phyloP scores from a whole-genome alignment of 768 basidiomycete species.

The Leccinum disarticulatum region DNA sequence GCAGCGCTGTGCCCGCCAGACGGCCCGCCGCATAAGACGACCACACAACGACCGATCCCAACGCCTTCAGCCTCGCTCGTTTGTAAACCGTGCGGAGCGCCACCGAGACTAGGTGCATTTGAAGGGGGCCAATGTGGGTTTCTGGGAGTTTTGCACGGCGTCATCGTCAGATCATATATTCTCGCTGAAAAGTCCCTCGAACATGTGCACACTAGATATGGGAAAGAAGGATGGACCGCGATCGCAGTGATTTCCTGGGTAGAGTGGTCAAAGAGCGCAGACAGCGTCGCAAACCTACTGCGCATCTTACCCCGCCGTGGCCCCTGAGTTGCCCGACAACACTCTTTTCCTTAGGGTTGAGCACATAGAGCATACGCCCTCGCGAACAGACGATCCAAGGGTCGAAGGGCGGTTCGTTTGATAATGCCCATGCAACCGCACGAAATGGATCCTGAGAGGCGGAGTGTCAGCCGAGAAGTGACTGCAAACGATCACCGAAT shows the following conservation, averaged over 20 bases:
- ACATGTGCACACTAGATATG: constrained; percentile 66
- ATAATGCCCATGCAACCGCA: constrained; percentile 61
- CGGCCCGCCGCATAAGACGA: constrained; percentile 65
- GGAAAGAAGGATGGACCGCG: constrained; percentile 56
- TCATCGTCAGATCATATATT: constrained; percentile 59
- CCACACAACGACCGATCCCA: constrained; percentile 58
- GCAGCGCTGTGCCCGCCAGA: constrained; percentile 74
- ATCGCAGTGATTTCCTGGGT: constrained; percentile 62
- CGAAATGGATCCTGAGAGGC: constrained; percentile 23
- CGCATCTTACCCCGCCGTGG: constrained; percentile 66
- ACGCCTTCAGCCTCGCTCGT: constrained; percentile 58
- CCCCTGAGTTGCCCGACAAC: constrained; percentile 56
- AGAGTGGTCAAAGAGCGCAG: constrained; percentile 29
- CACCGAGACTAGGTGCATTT: constrained; percentile 50
- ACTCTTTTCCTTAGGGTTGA: constrained; percentile 42
- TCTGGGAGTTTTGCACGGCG: constrained; percentile 33
- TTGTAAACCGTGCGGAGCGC: constrained; percentile 69
- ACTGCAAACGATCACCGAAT: not conserved
- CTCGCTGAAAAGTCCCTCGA: constrained; percentile 70
- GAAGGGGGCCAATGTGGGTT: constrained; percentile 64
- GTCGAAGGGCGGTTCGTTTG: constrained; percentile 42
- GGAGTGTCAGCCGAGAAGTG: constrained; percentile 6
- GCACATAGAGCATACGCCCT: constrained; percentile 55
- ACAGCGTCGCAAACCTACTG: not conserved
- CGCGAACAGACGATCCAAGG: constrained; percentile 61